Evolutionary conservation across 257 asterid species (phyloP), one percentile per base, ranked within the genome.

Genomic region (Nicotiana knightiana): DNA sequence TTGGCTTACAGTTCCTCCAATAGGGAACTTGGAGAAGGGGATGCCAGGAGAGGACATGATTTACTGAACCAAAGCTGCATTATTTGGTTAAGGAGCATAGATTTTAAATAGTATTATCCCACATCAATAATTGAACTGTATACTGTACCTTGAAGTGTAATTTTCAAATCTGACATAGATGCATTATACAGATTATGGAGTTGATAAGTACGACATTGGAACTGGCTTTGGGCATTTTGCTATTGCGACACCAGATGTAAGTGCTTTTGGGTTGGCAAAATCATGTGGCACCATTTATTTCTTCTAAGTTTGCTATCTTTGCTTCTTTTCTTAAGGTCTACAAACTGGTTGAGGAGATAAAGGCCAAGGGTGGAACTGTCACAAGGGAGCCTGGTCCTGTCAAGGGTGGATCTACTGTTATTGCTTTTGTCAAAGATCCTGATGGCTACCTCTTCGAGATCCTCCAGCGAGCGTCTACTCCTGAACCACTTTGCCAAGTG

Each of bases 321-420:
- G 53, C 12, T 78, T 28, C 33, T 54, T 63, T 83, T 67, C 83
- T 39, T 12, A 73, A 96, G 99, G 98, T 96, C 75, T 91, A 96
- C 93, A 94, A 94, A 83, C 82, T 96, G 86, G 98, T 91, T 18
- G 98, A 94, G 84, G 89, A 89, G 78, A 87, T 94, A 39, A 96
- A 93, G 89, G 90, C 94, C 26, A 94, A 93, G 89, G 99, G 98
- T 70, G 99, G 99, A 85, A 93, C 90, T 39, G 91, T 96, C 84
- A 93, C 98, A 82, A 90, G 99, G 82, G 99, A 96, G 88, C 93
- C 99, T 68, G 98, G 99, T 68, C 98, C 99, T 77, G 99, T 96
- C 82, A 94, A 96, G 88, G 99, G 99, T 83, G 99, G 99, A 79
- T 84, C 91, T 30, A 64, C 83, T 85, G 97, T 96, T 63, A 96